Evolutionary conservation across 176 grass and related monocot species (phyloP), one percentile per base, ranked within the genome.

Genomic region (Musa beccarii): DNA sequence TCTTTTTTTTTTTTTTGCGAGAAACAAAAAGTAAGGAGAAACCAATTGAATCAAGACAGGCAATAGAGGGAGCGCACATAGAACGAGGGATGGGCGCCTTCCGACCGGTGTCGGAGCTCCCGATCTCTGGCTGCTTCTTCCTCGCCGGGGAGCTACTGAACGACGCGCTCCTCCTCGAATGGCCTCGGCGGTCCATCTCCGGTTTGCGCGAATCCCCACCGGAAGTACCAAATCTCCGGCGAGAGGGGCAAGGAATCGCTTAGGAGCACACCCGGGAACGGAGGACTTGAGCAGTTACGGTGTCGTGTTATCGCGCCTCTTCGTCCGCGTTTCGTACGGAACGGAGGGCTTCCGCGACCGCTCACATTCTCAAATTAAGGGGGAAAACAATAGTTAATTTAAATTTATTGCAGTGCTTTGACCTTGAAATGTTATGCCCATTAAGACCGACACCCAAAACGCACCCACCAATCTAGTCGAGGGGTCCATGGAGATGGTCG

Each of bases 61-160:
- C 49, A 24, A 12, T 15, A 8, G 64, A 66, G 11, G 68, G 51
- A 51, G 14, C 19, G 8, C 16, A 77, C 85, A 80, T 34, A 16
- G 89, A 91, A 5, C 79, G 85, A 19, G 77, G 61, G 28, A 85
- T 50, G 5, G 72, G 25, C 17, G 72, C 77, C 79, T 54, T 85
- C 34, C 20, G 61, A 10, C 43, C 10, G 29, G 16, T n/a, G 34
- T 76, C 56, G 17, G 74, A 62, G 74, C 74, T 52, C 1, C 8
- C 49, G 28, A 24, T 65, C 75, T 77, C 59, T 1, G 10, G 59
- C 12, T 25, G 75, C 75, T 65, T 77, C 61, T 77, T 77, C 59
- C 20, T 77, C 0, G 51, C 52, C 12, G 76, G 82, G 43, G 79
- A 76, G 73, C 63, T 62, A 53, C 68, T 20, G 2, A 76, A 68